Evolutionary conservation across 805 yeast species (phyloP).

Genomic region (Saccharomyces kudriavzevii): DNA sequence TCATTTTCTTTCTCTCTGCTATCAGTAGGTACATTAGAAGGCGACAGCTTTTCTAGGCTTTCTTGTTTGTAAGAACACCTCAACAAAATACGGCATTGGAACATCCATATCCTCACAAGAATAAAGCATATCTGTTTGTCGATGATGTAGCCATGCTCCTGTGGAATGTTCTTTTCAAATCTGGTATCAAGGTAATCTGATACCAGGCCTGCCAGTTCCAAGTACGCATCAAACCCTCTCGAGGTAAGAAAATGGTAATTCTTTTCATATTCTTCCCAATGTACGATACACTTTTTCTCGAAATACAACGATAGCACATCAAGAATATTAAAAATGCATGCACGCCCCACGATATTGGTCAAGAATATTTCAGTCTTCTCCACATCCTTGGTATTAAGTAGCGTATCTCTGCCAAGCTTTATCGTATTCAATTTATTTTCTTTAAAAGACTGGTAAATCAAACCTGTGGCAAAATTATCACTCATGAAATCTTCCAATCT

Average conservation of each 20-base stretch:
- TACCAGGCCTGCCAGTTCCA: constrained; percentile 1
- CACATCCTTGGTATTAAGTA: constrained; percentile 2
- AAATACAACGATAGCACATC: constrained; percentile 9
- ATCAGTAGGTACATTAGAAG: neutral
- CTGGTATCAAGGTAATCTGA: constrained; percentile 6
- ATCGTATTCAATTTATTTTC: neutral
- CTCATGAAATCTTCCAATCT: constrained; percentile 4
- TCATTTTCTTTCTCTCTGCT: neutral
- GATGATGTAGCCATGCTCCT: constrained; percentile 4
- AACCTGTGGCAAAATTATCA: constrained; percentile 8
- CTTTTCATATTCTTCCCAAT: constrained; percentile 3
- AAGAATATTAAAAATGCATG: constrained; percentile 7
- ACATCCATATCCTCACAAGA: constrained; percentile 9
- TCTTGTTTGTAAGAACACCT: constrained; percentile 10
- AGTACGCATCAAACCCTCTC: constrained; percentile 2
- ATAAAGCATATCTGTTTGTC: constrained; percentile 10
- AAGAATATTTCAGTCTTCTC: constrained; percentile 7
- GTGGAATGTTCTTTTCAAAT: neutral
- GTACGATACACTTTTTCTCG: constrained; percentile 5
- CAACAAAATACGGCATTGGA: constrained; percentile 8
- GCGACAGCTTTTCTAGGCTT: neutral
- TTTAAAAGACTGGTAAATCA: neutral
- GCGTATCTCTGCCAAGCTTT: constrained; percentile 8
- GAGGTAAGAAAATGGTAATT: constrained; percentile 6
- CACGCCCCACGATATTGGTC: constrained; percentile 9